phyloP scores from a whole-genome alignment of 306 rosid species.

The Lathyrus oleraceus region DNA sequence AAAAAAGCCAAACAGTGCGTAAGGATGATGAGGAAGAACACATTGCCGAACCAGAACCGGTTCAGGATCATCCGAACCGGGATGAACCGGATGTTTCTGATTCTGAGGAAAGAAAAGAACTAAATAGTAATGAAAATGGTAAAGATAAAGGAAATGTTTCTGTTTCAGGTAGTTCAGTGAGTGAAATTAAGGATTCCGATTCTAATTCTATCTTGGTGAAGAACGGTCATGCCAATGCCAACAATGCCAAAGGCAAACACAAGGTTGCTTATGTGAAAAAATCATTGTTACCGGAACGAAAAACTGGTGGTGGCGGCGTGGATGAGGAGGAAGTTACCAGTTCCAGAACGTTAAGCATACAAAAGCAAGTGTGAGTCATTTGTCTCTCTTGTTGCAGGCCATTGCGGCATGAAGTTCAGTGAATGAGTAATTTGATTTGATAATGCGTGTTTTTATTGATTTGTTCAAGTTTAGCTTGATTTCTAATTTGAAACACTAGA shows the following conservation, averaged over 20 bases:
- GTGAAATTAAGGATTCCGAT: constrained; percentile 44
- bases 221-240: neutral
- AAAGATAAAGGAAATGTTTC: constrained; percentile 24
- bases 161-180: constrained; percentile 27
- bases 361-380: constrained; percentile 35
- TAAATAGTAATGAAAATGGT: neutral
- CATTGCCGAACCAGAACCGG: neutral
- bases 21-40: neutral
- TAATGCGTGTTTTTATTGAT: neutral
- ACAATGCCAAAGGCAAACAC: neutral
- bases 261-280: constrained; percentile 16
- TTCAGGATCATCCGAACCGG: constrained; percentile 13
- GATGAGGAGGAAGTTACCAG: constrained; percentile 38
- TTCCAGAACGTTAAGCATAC: neutral
- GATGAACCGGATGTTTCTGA: constrained; percentile 6
- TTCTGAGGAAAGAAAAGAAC: neutral
- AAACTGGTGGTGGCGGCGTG: neutral
- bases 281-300: neutral
- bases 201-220: neutral
- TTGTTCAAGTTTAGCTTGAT: neutral
- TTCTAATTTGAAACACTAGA: neutral
- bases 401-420: neutral
- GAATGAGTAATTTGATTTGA: neutral
- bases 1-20: constrained; percentile 1
- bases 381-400: neutral